Base-by-base conservation (phyloP, 192 early-diverging fungal species). In the Podila epigama region DNA sequence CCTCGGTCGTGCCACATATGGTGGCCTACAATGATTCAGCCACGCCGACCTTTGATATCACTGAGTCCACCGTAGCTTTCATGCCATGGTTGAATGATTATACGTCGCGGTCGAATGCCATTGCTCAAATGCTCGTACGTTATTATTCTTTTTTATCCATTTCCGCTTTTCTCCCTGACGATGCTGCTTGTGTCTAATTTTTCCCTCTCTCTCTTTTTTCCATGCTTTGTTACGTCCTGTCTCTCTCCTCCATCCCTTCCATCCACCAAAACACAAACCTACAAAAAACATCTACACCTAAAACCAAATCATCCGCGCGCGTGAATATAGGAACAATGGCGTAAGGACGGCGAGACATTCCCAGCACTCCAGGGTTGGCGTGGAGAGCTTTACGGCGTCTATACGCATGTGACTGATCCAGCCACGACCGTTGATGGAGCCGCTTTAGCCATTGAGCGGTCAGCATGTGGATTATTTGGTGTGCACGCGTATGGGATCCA, bases 401-500 rank as follows among this genome's bases (percentile, higher is more conserved):
- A 92, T 63, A 91, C 89, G 1, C 69, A 75, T 37, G 25, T 42
- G 58, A 59, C 50, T 31, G 35, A 80, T 22, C 56, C 62, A 0
- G 61, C 59, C 5, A 71, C 63, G 16, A 59, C 89, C 6, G 44
- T 51, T n/a, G 37, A 44, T 18, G 65, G 71, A 27, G 71, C 71
- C 2, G 85, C 87, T 2, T 75, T 93, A 51, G 83, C 85, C 15
- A 79, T 97, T 31, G 97, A 99, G 70, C 86, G 97, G 3, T 89
- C 93, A 0, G 93, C 92, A 1, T 85, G 90, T 6, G 86, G 84
- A 2, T 72, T 93, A 34, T 90, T 99, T 84, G 97, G 95, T 7
- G 81, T 96, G 0, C 86, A 91, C 16, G 87, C 91, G 3, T 98
- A 90, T 63, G 97, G 97, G 20, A 92, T 93, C 27, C 96, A 99